Evolutionary conservation across 1,284 basidiomycete genomes (phyloP).

Genomic region (Austroboletus niveus): DNA sequence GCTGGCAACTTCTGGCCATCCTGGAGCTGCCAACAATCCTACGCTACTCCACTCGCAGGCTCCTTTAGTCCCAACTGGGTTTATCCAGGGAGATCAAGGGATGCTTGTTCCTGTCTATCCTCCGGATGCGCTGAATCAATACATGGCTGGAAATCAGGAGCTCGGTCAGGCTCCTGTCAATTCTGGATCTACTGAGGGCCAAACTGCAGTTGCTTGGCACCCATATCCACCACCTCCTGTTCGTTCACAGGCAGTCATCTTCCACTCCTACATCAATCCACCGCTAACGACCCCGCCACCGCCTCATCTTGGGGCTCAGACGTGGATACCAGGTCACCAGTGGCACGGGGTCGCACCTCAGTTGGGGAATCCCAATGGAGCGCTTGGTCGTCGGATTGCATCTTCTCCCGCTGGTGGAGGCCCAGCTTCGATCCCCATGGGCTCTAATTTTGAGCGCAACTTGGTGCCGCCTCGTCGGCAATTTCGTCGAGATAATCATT

Average conservation of each 20-base stretch:
- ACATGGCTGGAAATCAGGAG: conserved; percentile 42
- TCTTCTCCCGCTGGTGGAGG: conserved; percentile 17
- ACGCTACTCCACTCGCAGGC: conserved; percentile 42
- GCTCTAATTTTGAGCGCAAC: conserved; percentile 26
- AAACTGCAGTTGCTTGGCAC: conserved; percentile 27
- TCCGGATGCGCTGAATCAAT: conserved; percentile 61
- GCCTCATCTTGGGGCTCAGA: conserved; percentile 21
- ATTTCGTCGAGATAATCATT: conserved; percentile 29
- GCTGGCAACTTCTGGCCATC: conserved; percentile 25
- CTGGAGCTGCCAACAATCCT: conserved; percentile 22
- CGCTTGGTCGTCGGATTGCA: conserved; percentile 16
- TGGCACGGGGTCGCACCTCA: conserved; percentile 23
- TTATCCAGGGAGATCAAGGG: conserved; percentile 70
- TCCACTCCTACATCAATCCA: conserved; percentile 31
- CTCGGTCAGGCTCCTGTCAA: conserved; percentile 14
- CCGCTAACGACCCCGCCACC: conserved; percentile 18
- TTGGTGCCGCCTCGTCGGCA: conserved; percentile 31
- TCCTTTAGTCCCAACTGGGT: conserved; percentile 64
- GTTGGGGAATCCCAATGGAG: conserved; percentile 11
- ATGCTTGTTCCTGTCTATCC: conserved; percentile 68
- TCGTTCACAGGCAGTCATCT: conserved; percentile 27
- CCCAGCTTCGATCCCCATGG: conserved; percentile 7
- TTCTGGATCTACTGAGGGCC: conserved; percentile 23
- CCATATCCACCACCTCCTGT: conserved; percentile 28
- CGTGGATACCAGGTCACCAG: conserved; percentile 27